A percentile compares a stretch with the other conserved stretches of the same genome.
Evolutionary conservation across 495 filamentous ascomycete species (phyloP).

Genomic region (Tetracladium setigerum): DNA sequence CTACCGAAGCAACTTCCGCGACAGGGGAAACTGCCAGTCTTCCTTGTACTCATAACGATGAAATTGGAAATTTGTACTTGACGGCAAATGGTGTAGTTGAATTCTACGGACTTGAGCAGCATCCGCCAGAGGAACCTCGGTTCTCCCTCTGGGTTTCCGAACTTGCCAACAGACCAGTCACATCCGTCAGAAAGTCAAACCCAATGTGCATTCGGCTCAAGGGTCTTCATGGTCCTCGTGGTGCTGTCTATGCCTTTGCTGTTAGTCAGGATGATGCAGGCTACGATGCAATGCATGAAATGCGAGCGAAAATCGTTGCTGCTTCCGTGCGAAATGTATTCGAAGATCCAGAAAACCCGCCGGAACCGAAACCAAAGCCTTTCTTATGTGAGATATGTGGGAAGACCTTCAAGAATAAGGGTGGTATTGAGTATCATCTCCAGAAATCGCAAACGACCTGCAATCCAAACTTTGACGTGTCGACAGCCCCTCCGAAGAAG

Average conservation of each 20-base stretch:
- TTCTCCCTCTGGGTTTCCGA: slow-evolving; percentile 3
- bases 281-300: neutral
- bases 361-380: slow-evolving; percentile 13
- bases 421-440: slow-evolving; percentile 45
- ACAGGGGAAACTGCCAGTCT: slow-evolving; percentile 2
- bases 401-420: slow-evolving; percentile 41
- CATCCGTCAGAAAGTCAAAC: slow-evolving; percentile 10
- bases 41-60: slow-evolving; percentile 2
- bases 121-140: slow-evolving; percentile 1
- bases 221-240: too few species aligned
- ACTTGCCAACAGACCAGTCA: slow-evolving; percentile 8
- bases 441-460: slow-evolving; percentile 38
- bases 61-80: slow-evolving; percentile 14
- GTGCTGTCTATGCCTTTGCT: slow-evolving; percentile 2
- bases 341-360: neutral
- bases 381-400: slow-evolving; percentile 40
- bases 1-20: slow-evolving; percentile 3
- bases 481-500: slow-evolving; percentile 13
- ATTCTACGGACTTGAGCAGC: slow-evolving; percentile 3
- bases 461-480: slow-evolving; percentile 39
- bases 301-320: slow-evolving; percentile 16
- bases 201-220: slow-evolving; percentile 18
- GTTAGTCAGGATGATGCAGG: neutral
- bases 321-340: slow-evolving; percentile 1
- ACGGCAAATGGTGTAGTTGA: slow-evolving; percentile 3